Percentiles rank a stretch among this genome's conserved stretches.
phyloP scores from a whole-genome alignment of 441 rosid species.

The Gossypium davidsonii region DNA sequence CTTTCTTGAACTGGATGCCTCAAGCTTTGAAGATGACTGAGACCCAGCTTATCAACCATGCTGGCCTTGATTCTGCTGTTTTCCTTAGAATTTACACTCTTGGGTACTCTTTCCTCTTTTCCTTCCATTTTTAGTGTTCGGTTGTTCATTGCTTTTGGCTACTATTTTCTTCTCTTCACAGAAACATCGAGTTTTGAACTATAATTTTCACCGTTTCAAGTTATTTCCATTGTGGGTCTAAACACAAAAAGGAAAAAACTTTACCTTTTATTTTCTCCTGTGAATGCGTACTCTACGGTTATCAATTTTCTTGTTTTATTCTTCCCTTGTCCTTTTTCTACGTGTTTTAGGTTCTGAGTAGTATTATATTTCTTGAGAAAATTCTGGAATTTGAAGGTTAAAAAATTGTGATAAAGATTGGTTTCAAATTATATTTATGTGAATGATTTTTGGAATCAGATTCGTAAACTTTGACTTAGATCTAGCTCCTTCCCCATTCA shows the following conservation, averaged over 20 bases:
- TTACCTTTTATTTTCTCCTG: not conserved
- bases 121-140: not conserved
- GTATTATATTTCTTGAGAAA: constrained; percentile 1
- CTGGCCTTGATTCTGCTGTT: constrained; percentile 92
- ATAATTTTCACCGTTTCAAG: not conserved
- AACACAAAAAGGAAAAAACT: not conserved
- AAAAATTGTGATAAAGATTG: not conserved
- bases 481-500: not conserved
- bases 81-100: constrained; percentile 86
- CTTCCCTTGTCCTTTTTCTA: not conserved
- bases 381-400: constrained; percentile 1
- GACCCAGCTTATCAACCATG: constrained; percentile 69
- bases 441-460: constrained; percentile 5
- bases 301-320: constrained; percentile 2
- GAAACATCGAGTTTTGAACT: constrained; percentile 1
- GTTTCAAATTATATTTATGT: not conserved
- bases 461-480: not conserved
- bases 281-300: not conserved
- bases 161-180: not conserved
- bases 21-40: constrained; percentile 87
- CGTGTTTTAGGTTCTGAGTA: not conserved
- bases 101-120: constrained; percentile 43
- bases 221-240: not conserved
- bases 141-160: not conserved
- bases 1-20: constrained; percentile 98